These are phyloP conservation scores for Glycine latifolia DNA, from an alignment of 306 rosid species.

Conservation along the genomic window DNA sequence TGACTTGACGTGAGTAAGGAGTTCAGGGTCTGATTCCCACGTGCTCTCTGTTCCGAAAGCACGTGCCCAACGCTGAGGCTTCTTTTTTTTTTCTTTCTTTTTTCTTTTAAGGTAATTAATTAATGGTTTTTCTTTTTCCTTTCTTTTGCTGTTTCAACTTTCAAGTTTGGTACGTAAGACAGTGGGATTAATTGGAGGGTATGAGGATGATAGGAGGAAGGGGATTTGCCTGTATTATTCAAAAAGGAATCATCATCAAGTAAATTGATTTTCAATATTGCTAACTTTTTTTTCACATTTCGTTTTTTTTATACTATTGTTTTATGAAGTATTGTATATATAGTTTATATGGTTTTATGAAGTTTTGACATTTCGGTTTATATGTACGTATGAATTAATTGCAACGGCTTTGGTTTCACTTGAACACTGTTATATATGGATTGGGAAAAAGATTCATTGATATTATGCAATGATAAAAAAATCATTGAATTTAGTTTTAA, in stretches of 20 bases:
- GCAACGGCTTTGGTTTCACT: not conserved
- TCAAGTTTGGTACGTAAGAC: constrained; percentile 46
- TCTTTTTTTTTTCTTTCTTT: not conserved
- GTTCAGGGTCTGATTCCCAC: constrained; percentile 49
- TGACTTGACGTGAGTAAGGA: constrained; percentile 5
- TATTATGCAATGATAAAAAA: not conserved
- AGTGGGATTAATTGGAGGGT: constrained; percentile 30
- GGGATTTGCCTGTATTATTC: constrained; percentile 56
- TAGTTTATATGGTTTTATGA: not conserved
- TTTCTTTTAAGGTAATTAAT: not conserved
- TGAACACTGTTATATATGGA: not conserved
- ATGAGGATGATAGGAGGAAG: constrained; percentile 13
- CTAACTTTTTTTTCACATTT: constrained; percentile 24
- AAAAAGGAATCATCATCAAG: constrained; percentile 55
- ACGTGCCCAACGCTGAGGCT: constrained; percentile 52
- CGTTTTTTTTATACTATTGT: not conserved
- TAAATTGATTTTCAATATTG: constrained; percentile 51
- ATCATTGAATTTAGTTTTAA: not conserved
- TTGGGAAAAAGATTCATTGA: not conserved
- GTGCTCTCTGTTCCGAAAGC: constrained; percentile 53
- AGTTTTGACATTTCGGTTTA: not conserved
- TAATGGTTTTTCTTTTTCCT: not conserved
- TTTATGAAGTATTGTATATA: constrained; percentile 9
- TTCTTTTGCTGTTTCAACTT: constrained; percentile 18
- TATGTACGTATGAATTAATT: not conserved